Base-by-base conservation (phyloP, 179 eudicot genomes). In the Nepenthes alata region DNA sequence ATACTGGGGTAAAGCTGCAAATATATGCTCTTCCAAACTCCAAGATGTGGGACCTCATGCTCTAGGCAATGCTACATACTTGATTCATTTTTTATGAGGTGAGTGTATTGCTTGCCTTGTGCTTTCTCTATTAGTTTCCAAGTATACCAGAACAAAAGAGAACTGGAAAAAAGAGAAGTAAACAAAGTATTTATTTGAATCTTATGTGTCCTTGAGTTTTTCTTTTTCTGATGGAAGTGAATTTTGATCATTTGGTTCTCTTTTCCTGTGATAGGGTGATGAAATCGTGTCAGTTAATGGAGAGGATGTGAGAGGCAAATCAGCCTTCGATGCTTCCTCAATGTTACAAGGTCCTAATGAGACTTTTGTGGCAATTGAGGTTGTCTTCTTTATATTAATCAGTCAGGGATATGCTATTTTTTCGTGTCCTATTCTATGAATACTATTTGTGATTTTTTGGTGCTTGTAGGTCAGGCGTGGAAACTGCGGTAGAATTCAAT, bases 311-410 rank as follows among this genome's bases (percentile, higher is more conserved):
- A 79, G 68, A 64, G 95, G 98, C 11, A 83, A 81, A 75, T 89
- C 96, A 54, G 87, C 93, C 38, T 91, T 91, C 72, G 98, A 86
- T 76, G 98, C 75, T 38, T 91, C 95, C 37, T 89, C 95, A 58
- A 71, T 84, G 73, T 47, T 91, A 72, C 96, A 84, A 82, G 98
- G 98, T 53, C 98, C 98, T 59, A 85, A 74, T 78, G 96, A 83
- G 74, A 85, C 98, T 50, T 80, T 75, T 76, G 96, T 91, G 73
- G 78, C 75, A 56, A 62, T 91, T 70, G 79, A 74, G 93, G 98
- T 91, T 59, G 75, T 70, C 51, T 11, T 66, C 52, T 72, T 35
- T 67, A 44, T 25, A 37, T 15, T 52, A 37, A 50, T 36, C 8
- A 14, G 11, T 4, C 12, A 11, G 35, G 10, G 55, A 52, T 15